Evolutionary conservation across 441 rosid genomes (phyloP), one percentile per base, ranked within the genome.

Genomic region (Bocquillonia castaneifolia): DNA sequence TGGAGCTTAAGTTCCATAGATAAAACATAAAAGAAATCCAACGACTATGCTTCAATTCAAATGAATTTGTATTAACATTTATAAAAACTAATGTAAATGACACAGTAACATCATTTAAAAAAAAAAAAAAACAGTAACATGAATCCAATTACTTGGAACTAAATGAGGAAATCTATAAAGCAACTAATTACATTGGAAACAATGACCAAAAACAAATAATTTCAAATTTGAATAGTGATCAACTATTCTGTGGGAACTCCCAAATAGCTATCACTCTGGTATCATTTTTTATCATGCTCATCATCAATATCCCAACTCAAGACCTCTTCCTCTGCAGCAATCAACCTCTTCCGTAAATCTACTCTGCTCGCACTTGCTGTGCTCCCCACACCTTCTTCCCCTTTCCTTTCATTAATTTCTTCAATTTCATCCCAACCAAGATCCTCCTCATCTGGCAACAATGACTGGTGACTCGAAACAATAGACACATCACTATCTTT

Each of bases 341-440:
- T 63, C 74, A 70, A 42, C 51, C 71, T 57, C 71, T 75, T 75
- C 0, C 53, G 70, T 59, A 75, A 53, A 64, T 71, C 59, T 22
- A 23, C n/a, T 37, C 69, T 48, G 17, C 64, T 37, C 6, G 36
- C 31, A 40, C 45, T 44, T 22, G 13, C 17, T 5, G 15, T 8
- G 15, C 44, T 56, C 58, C 69, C 69, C 29, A 28, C n/a, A 9
- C 26, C 9, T 47, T 20, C 31, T 44, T 66, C 31, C 47, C 63
- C 66, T 52, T 54, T 63, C 26, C 50, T 73, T n/a, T 63, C 69
- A 56, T 73, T 60, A 68, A 73, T 57, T 37, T 85, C 90, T 69
- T 84, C 94, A 58, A 90, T 79, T 76, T 83, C 80, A 73, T 88
- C 89, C 94, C 96, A 88, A 20, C 88, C 89, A 17, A 89, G 82